Evolutionary conservation across 345 rosid species (phyloP).

Genomic region (Balakata baccata): DNA sequence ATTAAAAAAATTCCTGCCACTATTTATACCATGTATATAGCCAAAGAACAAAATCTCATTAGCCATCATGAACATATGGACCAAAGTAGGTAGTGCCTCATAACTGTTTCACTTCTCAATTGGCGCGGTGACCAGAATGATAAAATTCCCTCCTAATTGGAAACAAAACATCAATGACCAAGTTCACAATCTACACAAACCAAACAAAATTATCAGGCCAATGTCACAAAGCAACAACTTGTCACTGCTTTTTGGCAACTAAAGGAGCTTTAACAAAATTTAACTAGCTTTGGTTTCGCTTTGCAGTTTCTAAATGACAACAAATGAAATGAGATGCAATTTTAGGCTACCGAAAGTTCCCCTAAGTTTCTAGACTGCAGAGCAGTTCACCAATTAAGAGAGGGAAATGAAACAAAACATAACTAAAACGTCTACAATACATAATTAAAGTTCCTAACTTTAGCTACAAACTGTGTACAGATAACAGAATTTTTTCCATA

Average conservation of each 20-base stretch:
- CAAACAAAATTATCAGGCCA: neutral
- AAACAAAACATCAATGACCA: neutral
- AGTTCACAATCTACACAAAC: neutral
- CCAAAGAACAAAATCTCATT: too few species aligned
- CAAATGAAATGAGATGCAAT: constrained; percentile 1
- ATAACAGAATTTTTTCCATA: neutral
- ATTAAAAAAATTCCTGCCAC: neutral
- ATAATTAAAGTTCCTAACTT: neutral
- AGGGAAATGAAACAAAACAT: neutral
- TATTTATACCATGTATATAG: too few species aligned
- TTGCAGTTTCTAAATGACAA: neutral
- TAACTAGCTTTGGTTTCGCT: neutral
- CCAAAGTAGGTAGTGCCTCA: too few species aligned
- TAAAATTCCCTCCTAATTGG: neutral
- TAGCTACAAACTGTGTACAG: neutral
- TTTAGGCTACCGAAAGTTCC: neutral
- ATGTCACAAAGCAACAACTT: neutral
- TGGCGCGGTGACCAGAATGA: neutral
- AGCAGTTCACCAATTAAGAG: neutral
- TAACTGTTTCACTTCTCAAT: neutral
- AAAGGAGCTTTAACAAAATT: neutral
- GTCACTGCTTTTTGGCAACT: neutral
- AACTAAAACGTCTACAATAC: neutral
- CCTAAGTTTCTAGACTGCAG: neutral
- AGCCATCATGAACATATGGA: too few species aligned